A percentile compares a stretch with the other conserved stretches of the same genome.
Conservation (phyloP, 2,329 filamentous ascomycete species). For the Phoma sp. region DNA sequence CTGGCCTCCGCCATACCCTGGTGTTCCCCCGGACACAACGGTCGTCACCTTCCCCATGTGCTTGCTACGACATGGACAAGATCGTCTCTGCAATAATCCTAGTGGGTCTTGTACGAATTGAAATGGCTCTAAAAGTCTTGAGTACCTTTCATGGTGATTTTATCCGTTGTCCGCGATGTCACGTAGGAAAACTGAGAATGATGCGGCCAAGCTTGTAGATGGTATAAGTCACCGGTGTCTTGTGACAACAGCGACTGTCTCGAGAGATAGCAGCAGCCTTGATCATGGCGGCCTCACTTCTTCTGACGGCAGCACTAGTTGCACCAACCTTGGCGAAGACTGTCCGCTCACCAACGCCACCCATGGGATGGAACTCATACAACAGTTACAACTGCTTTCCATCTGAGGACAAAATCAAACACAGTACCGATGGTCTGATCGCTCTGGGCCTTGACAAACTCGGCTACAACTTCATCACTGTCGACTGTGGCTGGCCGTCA, state of each 20-base stretch:
- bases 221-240: background rate
- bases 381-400: conserved; percentile 62
- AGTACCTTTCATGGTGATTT: background rate
- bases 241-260: background rate
- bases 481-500: conserved; percentile 65
- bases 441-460: conserved; percentile 58
- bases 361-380: conserved; percentile 64
- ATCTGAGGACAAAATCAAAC: conserved; percentile 56
- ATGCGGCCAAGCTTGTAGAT: background rate
- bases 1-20: background rate
- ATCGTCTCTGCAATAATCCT: background rate
- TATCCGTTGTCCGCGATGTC: background rate
- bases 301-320: conserved; percentile 5
- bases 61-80: background rate
- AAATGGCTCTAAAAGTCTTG: background rate
- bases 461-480: conserved; percentile 64
- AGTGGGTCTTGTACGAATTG: background rate
- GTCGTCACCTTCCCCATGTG: conserved; percentile 3
- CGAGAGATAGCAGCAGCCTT: background rate
- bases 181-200: background rate
- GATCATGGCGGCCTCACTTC: conserved; percentile 3
- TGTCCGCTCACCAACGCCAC: conserved; percentile 33
- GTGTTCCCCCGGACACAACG: background rate
- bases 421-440: conserved; percentile 61
- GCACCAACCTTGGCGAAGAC: conserved; percentile 23